Evolutionary conservation across 2,329 filamentous ascomycete genomes (phyloP), one percentile per base, ranked within the genome.

Genomic region (Didymella arachidicola): DNA sequence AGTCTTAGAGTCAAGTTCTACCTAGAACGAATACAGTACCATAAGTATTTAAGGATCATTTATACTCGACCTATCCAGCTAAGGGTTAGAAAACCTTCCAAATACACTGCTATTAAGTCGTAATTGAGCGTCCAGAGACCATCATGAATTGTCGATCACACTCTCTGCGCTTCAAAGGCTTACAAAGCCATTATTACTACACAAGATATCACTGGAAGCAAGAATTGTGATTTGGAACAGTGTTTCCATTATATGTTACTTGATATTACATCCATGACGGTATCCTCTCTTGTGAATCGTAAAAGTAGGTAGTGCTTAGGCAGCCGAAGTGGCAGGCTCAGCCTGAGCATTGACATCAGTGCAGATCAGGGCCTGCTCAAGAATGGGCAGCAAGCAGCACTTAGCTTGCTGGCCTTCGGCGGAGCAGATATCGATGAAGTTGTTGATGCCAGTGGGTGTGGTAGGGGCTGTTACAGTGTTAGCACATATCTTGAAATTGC

Each of bases 381-480:
- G 70, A 65, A 87, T 79, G 7, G 84, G 84, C 18, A 87, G 63
- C 12, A 82, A 72, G 64, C 85, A 87, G 81, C 85, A 87, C 66
- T 83, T 83, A 56, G 84, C 84, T 60, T 81, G 81, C 75, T 86
- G 84, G 50, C 84, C 83, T 5, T 79, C 77, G 5, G 65, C 77
- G 2, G 83, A 52, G 67, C 84, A 86, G 62, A 80, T 73, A 22
- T 75, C 72, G 59, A 77, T 73, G 73, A 86, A 84, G 57, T 78
- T 69, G 22, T 76, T 72, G 50, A 78, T 76, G 61, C 71, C 68
- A 36, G 68, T 66, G 14, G 83, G 82, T 4, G 65, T 70, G 46
- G 57, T 60, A 8, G 66, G 49, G n/a, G 77, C 77, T 79, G 57
- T n/a, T 73, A 60, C 26, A 32, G 7, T 5, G 22, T 46, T 10